Percentiles rank a stretch among this genome's conserved stretches.
phyloP scores from a whole-genome alignment of 495 filamentous ascomycete genomes.

The Podospora appendiculata region DNA sequence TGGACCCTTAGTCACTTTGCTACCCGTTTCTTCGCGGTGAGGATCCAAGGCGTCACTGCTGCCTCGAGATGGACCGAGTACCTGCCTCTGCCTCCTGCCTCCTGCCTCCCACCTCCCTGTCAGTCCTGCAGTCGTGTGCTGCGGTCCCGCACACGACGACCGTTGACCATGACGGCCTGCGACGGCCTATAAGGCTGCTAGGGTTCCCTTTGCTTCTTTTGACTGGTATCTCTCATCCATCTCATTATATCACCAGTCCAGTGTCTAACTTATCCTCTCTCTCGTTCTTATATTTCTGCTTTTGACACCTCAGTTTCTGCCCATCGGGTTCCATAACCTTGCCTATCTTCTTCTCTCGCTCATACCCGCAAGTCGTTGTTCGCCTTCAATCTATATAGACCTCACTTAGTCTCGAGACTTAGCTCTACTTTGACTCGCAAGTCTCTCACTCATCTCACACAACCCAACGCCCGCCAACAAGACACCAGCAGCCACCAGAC shows the following conservation, averaged over 20 bases:
- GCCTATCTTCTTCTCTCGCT: no score
- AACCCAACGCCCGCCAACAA: no score
- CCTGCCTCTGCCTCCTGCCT: background rate
- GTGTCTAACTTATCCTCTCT: conserved; percentile 14
- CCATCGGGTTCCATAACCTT: background rate
- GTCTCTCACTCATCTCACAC: no score
- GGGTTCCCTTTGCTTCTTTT: conserved; percentile 12
- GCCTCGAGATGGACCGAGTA: conserved; percentile 7
- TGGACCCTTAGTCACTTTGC: conserved; percentile 13
- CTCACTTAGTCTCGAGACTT: no score
- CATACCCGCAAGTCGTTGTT: no score
- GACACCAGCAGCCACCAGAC: no score
- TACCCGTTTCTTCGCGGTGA: conserved; percentile 8
- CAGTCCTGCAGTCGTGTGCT: conserved; percentile 2
- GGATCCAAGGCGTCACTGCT: conserved; percentile 17
- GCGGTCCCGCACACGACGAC: conserved; percentile 9
- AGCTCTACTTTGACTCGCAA: no score
- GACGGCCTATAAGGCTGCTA: conserved; percentile 25
- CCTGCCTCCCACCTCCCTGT: conserved; percentile 9
- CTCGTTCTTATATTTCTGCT: background rate
- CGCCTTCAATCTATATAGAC: no score
- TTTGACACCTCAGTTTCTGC: background rate
- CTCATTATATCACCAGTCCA: conserved; percentile 14
- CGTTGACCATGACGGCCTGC: conserved; percentile 12
- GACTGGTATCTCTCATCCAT: conserved; percentile 20